Base-by-base conservation (phyloP, 345 rosid species). In the Carallia brachiata region DNA sequence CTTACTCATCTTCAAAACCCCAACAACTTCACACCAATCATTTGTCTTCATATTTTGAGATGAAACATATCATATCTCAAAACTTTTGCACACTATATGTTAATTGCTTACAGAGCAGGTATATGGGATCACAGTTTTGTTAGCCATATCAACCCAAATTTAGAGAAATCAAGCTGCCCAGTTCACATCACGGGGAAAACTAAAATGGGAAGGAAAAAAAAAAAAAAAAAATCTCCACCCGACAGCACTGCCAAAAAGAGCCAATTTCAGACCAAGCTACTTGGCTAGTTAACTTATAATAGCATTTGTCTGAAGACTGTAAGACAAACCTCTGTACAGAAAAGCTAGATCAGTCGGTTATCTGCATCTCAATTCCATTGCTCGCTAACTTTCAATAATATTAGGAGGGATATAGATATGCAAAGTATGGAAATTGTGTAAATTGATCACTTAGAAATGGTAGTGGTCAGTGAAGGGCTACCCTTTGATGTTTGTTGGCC, bases 401-500 rank as follows among this genome's bases (percentile, higher is more conserved):
- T 74, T 67, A 36, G 62, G 66, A 80, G 66, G 63, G 65, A 78
- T 67, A 59, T 59, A 55, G 37, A 68, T 50, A 61, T 19, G 55
- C 52, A 63, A 63, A 50, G 4, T 66, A 53, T 58, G 52, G 8
- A 55, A 76, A 9, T 52, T 30, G 28, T 36, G 53, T 13, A 68
- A 61, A 7, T 8, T 19, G n/a, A 61, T 54, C 1, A 56, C 18
- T 47, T 58, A 53, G 62, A 62, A 44, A 70, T 47, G 52, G 64
- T 36, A 7, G 56, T 27, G 19, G 84, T 90, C 82, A 89, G 66
- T 83, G 92, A 75, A 89, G 92, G 57, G 77, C 78, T 72, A 87
- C 74, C 75, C 87, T 87, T 71, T 80, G 97, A 74, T 72, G 82
- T 82, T n/a, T n/a, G n/a, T 94, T 92, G 63, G 88, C 70, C 58